Percentiles rank a stretch among this genome's conserved stretches.
These are phyloP conservation scores for Phaeomoniella chlamydospora DNA, from an alignment of 2,329 filamentous ascomycete genomes.

Conservation along the genomic window DNA sequence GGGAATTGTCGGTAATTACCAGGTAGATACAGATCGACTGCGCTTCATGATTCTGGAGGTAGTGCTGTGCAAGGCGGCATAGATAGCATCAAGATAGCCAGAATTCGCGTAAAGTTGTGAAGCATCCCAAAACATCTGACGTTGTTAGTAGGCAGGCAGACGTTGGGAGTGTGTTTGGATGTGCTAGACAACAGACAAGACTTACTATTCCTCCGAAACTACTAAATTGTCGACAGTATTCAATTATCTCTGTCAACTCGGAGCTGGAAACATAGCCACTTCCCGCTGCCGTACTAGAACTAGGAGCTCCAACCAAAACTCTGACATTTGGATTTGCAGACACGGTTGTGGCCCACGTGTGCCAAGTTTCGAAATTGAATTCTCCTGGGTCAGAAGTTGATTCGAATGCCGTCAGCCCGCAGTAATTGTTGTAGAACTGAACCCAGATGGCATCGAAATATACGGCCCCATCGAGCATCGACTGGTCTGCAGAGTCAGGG, in stretches of 20 bases:
- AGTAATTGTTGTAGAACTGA: conserved; percentile 59
- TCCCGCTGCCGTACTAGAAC: conserved; percentile 35
- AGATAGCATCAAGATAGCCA: conserved; percentile 35
- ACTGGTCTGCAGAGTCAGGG: conserved; percentile 45
- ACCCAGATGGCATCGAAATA: conserved; percentile 47
- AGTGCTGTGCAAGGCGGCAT: conserved; percentile 4
- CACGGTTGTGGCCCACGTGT: conserved; percentile 45
- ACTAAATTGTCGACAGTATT: conserved; percentile 37
- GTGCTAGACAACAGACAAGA: no score
- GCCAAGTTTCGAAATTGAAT: conserved; percentile 52
- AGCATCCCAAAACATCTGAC: conserved; percentile 62
- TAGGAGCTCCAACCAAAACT: conserved; percentile 47
- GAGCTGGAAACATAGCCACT: conserved; percentile 38
- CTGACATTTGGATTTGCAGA: conserved; percentile 47
- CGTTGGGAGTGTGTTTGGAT: no score
- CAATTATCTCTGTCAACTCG: conserved; percentile 35
- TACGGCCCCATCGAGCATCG: conserved; percentile 40
- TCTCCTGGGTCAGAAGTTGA: conserved; percentile 32
- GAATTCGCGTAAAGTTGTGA: conserved; percentile 44
- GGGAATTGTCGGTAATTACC: no score
- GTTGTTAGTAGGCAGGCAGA: no score
- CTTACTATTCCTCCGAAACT: conserved; percentile 53
- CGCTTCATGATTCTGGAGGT: conserved; percentile 6
- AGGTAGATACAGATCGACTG: no score
- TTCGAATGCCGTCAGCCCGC: conserved; percentile 40